Evolutionary conservation across 768 basidiomycete genomes (phyloP).

Genomic region (Rhizopogon vinicolor): DNA sequence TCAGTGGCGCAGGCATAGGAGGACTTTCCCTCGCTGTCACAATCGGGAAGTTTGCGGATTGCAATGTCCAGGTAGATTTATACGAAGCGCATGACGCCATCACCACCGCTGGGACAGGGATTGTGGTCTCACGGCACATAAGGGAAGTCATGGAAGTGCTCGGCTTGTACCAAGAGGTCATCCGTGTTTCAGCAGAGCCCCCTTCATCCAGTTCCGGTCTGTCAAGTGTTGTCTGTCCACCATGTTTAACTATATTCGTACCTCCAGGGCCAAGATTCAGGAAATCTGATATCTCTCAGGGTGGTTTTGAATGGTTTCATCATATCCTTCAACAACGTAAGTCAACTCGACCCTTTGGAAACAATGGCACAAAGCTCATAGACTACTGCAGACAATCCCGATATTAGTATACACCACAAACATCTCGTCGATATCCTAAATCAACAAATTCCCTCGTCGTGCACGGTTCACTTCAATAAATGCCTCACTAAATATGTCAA

Average conservation of each 20-base stretch:
- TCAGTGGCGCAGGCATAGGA: slow-evolving; percentile 23
- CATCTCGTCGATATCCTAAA: slow-evolving; percentile 22
- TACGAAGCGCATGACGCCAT: slow-evolving; percentile 39
- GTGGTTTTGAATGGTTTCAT: slow-evolving; percentile 6
- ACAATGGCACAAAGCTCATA: not conserved
- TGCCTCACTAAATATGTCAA: slow-evolving; percentile 22
- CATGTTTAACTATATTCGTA: not conserved
- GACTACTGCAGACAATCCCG: not conserved
- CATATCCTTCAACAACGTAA: slow-evolving; percentile 2
- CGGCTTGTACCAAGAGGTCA: slow-evolving; percentile 24
- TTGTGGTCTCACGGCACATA: slow-evolving; percentile 42
- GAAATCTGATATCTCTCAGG: not conserved
- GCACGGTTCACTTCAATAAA: slow-evolving; percentile 23
- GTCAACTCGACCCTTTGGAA: not conserved
- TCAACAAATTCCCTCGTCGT: slow-evolving; percentile 13
- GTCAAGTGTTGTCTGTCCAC: not conserved
- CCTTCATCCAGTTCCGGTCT: not conserved
- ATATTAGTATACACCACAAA: slow-evolving; percentile 15
- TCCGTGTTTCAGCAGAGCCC: slow-evolving; percentile 11
- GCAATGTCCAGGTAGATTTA: slow-evolving; percentile 30
- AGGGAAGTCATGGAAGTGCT: slow-evolving; percentile 39
- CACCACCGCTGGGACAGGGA: slow-evolving; percentile 33
- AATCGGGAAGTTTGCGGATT: slow-evolving; percentile 20
- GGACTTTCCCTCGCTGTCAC: slow-evolving; percentile 35
- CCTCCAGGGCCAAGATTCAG: not conserved